Base-by-base conservation (phyloP, 768 basidiomycete species). In the Podaxis sp. region DNA sequence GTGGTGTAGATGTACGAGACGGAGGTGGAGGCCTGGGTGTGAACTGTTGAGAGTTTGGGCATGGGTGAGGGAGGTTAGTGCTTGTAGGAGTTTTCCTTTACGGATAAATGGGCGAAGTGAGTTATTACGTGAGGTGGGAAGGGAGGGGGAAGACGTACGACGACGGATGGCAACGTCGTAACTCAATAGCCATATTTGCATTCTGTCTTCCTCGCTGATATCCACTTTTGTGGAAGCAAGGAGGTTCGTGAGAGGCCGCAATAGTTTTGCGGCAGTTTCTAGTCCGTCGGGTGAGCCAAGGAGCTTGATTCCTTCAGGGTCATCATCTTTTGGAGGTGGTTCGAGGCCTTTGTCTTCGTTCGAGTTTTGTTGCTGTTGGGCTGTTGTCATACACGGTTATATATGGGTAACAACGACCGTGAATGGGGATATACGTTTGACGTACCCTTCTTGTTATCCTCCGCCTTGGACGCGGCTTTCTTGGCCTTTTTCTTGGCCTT, bases 401-500 rank as follows among this genome's bases (percentile, higher is more conserved):
- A 28, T 36, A 17, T n/a, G 28, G 50, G 30, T 3, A 22, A 33
- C 24, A 44, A 22, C 12, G 41, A 50, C 56, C 41, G 65, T 66
- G 20, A 55, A 63, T 28, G 24, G 20, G 58, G 48, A 33, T 33
- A 33, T 33, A 8, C 2, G 33, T 22, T 38, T 52, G 15, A 67
- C 71, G 57, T 66, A 91, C 91, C 80, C 78, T 93, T 93, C 75
- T 91, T 91, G 44, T 46, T 46, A 56, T 89, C 90, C 64, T 84
- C 80, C 0, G 78, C 78, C 68, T 87, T 90, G 65, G 81, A 80
- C 1, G 87, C 87, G 0, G 66, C 82, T 72, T 92, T 94, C 76
- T 93, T 94, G 12, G 91, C 91, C 73, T 91, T 94, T 75, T 92
- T 93, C 72, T 88, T 88, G 0, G 90, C 90, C 71, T 93, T 92